A percentile compares a stretch with the other conserved stretches of the same genome.
phyloP scores from a whole-genome alignment of 306 rosid genomes.

The Cajanus cajan region DNA sequence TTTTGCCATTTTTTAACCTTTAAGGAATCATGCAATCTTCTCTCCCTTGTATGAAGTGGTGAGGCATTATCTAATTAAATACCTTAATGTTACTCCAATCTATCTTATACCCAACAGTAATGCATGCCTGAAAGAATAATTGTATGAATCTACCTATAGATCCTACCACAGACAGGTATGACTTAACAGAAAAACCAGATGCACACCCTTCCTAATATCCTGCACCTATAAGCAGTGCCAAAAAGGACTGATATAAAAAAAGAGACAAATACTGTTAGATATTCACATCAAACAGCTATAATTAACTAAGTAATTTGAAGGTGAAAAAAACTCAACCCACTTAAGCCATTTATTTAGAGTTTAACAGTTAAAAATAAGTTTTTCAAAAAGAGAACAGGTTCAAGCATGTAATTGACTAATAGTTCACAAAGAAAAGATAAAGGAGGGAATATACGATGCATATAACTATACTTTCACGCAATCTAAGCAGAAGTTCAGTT shows the following conservation, averaged over 20 bases:
- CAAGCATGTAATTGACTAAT: not conserved
- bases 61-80: conserved; percentile 6
- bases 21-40: not conserved
- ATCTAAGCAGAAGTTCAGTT: not conserved
- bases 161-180: not conserved
- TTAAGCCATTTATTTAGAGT: conserved; percentile 9
- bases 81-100: not conserved
- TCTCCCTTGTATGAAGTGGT: not conserved
- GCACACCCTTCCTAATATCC: not conserved
- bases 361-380: not conserved
- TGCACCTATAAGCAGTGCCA: not conserved
- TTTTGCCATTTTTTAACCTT: not conserved
- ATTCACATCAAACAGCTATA: not conserved
- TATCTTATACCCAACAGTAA: conserved; percentile 15
- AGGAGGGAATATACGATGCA: not conserved
- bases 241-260: not conserved
- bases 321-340: not conserved
- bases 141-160: conserved; percentile 7
- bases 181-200: not conserved
- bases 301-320: not conserved
- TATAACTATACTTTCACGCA: not conserved
- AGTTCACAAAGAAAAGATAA: not conserved
- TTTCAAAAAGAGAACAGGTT: not conserved
- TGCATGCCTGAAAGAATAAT: not conserved
- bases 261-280: conserved; percentile 2